Percentiles rank a stretch among this genome's conserved stretches.
These are phyloP conservation scores for Ceratocystis alfenasii DNA, from an alignment of 2,329 filamentous ascomycete genomes.

Conservation along the genomic window DNA sequence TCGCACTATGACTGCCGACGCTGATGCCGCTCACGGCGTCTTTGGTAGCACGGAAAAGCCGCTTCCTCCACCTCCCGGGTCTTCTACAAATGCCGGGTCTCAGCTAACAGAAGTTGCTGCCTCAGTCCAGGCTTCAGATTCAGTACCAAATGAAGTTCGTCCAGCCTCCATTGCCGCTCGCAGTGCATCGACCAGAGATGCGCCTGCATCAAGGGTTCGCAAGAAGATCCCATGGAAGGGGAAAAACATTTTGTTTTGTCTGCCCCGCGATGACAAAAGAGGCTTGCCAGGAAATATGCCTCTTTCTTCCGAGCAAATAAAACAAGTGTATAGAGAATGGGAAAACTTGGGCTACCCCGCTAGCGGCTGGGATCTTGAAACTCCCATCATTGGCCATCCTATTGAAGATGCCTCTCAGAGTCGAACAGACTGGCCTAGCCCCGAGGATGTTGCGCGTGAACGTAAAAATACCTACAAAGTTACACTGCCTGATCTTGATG, in stretches of 20 bases:
- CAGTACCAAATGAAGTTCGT: background rate
- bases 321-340: constrained; percentile 53
- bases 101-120: background rate
- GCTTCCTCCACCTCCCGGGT: constrained; percentile 12
- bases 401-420: constrained; percentile 47
- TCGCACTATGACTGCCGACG: constrained; percentile 20
- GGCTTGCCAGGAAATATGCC: constrained; percentile 45
- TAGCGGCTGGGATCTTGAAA: constrained; percentile 54
- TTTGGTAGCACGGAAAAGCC: constrained; percentile 18
- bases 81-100: background rate
- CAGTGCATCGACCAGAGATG: constrained; percentile 30
- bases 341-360: constrained; percentile 57
- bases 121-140: background rate
- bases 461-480: constrained; percentile 47
- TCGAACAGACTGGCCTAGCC: constrained; percentile 54
- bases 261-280: constrained; percentile 56
- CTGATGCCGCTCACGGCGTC: constrained; percentile 6
- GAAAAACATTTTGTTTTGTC: constrained; percentile 58
- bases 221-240: constrained; percentile 66
- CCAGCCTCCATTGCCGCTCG: constrained; percentile 27
- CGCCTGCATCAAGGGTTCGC: constrained; percentile 45
- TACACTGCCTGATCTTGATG: constrained; percentile 56
- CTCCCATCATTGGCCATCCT: constrained; percentile 32
- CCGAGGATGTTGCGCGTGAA: constrained; percentile 46
- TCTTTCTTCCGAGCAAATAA: constrained; percentile 43